A percentile compares a stretch with the other conserved stretches of the same genome.
phyloP scores from a whole-genome alignment of 2,329 filamentous ascomycete genomes.

The Fusarium sp. region DNA sequence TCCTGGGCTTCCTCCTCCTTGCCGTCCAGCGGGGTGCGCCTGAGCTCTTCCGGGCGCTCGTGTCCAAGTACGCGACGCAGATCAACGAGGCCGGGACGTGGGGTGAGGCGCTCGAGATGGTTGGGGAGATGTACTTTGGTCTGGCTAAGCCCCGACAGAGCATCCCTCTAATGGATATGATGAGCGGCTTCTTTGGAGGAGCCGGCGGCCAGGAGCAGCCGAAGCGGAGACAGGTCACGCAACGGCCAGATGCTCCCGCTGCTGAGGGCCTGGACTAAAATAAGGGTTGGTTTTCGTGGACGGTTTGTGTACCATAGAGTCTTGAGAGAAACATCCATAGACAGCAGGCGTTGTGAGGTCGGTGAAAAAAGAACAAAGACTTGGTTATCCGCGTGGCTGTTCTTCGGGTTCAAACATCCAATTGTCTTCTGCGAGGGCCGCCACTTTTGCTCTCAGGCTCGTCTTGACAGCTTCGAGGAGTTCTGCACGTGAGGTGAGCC shows the following conservation, averaged over 20 bases:
- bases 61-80: conserved; percentile 79
- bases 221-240: conserved; percentile 54
- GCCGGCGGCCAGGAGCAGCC: conserved; percentile 54
- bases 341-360: conserved; percentile 42
- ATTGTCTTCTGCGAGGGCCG: conserved; percentile 78
- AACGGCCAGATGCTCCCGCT: conserved; percentile 58
- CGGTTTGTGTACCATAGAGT: conserved; percentile 40
- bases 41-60: conserved; percentile 84
- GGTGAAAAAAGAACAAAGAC: conserved; percentile 27
- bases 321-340: conserved; percentile 36
- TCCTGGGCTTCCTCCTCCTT: conserved; percentile 83
- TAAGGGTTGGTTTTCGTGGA: conserved; percentile 2
- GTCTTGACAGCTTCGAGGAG: conserved; percentile 72
- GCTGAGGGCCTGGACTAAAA: conserved; percentile 67
- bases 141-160: conserved; percentile 87
- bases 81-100: conserved; percentile 80
- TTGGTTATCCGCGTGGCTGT: conserved; percentile 50
- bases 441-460: conserved; percentile 75
- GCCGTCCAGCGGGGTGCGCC: conserved; percentile 78
- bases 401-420: conserved; percentile 89
- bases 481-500: conserved; percentile 55
- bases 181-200: conserved; percentile 91
- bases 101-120: conserved; percentile 81
- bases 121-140: conserved; percentile 96
- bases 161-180: conserved; percentile 97